phyloP scores from a whole-genome alignment of 1,139 yeast species.

The Pichia sp. region DNA sequence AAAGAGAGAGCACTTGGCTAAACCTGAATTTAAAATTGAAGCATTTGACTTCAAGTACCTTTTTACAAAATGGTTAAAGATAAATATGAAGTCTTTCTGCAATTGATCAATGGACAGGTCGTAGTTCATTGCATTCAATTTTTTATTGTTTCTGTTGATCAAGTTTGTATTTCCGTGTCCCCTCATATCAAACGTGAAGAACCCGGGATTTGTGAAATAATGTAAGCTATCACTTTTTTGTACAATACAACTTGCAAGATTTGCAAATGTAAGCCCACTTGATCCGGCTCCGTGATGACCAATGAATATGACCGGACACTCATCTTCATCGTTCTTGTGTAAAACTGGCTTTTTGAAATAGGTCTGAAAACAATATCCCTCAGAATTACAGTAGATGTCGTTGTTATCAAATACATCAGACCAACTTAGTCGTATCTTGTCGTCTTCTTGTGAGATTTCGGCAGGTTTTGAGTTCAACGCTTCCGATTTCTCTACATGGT shows the following conservation, averaged over 20 bases:
- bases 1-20: conserved; percentile 32
- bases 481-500: neutral
- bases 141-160: conserved; percentile 18
- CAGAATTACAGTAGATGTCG: conserved; percentile 9
- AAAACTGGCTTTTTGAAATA: conserved; percentile 57
- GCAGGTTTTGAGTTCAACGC: neutral
- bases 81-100: conserved; percentile 50
- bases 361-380: conserved; percentile 42
- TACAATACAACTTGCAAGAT: conserved; percentile 38
- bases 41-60: neutral
- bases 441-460: neutral
- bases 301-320: conserved; percentile 52
- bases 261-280: conserved; percentile 71
- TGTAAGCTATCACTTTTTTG: conserved; percentile 21
- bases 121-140: conserved; percentile 26
- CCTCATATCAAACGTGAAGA: conserved; percentile 70
- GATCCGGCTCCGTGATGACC: conserved; percentile 97
- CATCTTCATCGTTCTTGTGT: conserved; percentile 12
- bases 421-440: conserved; percentile 3
- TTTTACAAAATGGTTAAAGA: conserved; percentile 39
- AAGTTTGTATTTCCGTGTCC: conserved; percentile 72
- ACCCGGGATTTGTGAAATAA: conserved; percentile 42
- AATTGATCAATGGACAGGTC: conserved; percentile 45
- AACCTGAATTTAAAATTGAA: neutral
- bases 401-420: conserved; percentile 2